Conservation (phyloP, 2,329 filamentous ascomycete genomes). For the Cladosporium sp. region DNA sequence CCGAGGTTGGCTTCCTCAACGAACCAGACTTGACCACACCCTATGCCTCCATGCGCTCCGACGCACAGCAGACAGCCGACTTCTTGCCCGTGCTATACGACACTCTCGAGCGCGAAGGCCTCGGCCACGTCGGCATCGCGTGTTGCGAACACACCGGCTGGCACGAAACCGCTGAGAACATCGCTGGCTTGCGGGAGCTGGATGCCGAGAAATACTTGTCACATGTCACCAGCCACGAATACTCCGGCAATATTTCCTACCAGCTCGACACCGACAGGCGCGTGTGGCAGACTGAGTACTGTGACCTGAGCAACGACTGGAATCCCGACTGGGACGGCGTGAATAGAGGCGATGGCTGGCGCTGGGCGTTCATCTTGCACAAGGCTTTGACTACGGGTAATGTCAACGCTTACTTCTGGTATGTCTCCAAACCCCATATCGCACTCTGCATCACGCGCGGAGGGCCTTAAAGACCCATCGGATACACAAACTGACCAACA, state of each 20-base stretch:
- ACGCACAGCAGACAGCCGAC: slow-evolving; percentile 48
- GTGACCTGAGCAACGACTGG: slow-evolving; percentile 46
- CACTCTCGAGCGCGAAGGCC: slow-evolving; percentile 38
- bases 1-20: slow-evolving; percentile 21
- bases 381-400: slow-evolving; percentile 50
- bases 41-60: slow-evolving; percentile 50
- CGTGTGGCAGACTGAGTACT: slow-evolving; percentile 55
- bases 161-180: slow-evolving; percentile 21
- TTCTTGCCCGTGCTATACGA: slow-evolving; percentile 50
- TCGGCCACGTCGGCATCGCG: slow-evolving; percentile 39
- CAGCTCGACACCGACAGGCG: slow-evolving; percentile 43
- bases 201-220: slow-evolving; percentile 41
- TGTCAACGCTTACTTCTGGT: slow-evolving; percentile 56
- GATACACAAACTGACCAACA: not conserved
- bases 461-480: not conserved
- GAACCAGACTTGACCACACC: slow-evolving; percentile 42
- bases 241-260: slow-evolving; percentile 36
- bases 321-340: slow-evolving; percentile 47
- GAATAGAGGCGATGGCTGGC: slow-evolving; percentile 52
- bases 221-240: slow-evolving; percentile 44
- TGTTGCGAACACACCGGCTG: slow-evolving; percentile 49
- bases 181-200: slow-evolving; percentile 32
- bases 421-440: slow-evolving; percentile 24
- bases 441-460: too few species aligned
- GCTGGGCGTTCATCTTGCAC: slow-evolving; percentile 57